A percentile compares a stretch with the other conserved stretches of the same genome.
Evolutionary conservation across 495 filamentous ascomycete genomes (phyloP).

Genomic region (Cladorrhinum samala): DNA sequence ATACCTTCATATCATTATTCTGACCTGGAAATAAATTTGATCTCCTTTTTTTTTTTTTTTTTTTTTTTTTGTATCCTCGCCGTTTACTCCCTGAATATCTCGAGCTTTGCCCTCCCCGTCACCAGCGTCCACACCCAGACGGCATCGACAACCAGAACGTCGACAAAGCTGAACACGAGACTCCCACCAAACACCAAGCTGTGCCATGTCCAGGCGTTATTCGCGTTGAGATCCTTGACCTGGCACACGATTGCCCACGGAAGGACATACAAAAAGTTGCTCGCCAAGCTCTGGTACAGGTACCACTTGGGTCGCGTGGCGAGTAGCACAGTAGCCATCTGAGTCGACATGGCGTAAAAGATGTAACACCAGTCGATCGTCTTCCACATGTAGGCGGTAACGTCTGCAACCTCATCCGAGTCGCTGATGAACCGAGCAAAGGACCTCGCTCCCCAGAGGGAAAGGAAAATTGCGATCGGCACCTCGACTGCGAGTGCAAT

Average conservation of each 20-base stretch:
- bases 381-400: conserved; percentile 66
- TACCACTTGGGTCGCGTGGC: conserved; percentile 64
- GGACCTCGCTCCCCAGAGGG: conserved; percentile 47
- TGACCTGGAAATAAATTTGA: too few relatives aligned
- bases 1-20: too few relatives aligned
- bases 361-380: conserved; percentile 72
- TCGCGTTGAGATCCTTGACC: conserved; percentile 36
- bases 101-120: conserved; percentile 36
- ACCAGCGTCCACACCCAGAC: conserved; percentile 53
- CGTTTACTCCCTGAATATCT: conserved; percentile 7
- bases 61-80: too few relatives aligned
- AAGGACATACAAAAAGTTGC: conserved; percentile 61
- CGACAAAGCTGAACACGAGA: conserved; percentile 60
- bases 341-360: conserved; percentile 61
- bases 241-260: conserved; percentile 66
- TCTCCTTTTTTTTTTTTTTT: too few relatives aligned
- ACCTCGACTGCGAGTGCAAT: conserved; percentile 55
- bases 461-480: conserved; percentile 56
- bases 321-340: conserved; percentile 58
- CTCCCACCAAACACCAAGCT: conserved; percentile 63
- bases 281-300: conserved; percentile 56
- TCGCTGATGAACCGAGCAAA: conserved; percentile 58
- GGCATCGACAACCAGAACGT: conserved; percentile 42
- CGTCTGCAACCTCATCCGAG: conserved; percentile 49
- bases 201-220: conserved; percentile 63